Base-by-base conservation (phyloP, 2,329 filamentous ascomycete genomes). In the Colletotrichum gigasporum region DNA sequence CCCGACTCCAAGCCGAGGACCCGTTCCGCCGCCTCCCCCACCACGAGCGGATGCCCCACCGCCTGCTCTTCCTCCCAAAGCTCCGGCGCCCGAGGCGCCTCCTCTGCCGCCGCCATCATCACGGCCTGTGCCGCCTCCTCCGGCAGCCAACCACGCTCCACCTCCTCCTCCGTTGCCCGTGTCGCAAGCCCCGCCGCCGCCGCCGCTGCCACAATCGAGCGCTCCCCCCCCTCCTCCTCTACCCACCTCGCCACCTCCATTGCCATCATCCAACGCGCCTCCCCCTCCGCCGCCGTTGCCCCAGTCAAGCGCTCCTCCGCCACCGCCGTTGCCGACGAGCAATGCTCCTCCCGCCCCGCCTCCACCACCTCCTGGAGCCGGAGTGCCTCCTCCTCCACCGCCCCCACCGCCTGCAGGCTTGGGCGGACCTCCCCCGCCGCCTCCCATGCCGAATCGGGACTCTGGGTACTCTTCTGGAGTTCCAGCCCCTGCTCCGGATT, bases 1-100 rank as follows among this genome's bases (percentile, higher is more conserved):
- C n/a, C 89, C 91, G 51, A 90, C 92, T 22, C 91, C 92, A 35
- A 89, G 85, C 74, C 88, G 92, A 68, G 88, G 87, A 28, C 82
- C 89, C 35, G 87, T 90, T 16, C 92, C 93, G 66, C 92, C 92
- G 30, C 91, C 91, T 9, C 91, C 88, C 3, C 87, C 90, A 14
- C 83, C 82, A 32, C 75, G 74, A 35, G 69, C 67, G 32, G 65
- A 60, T 30, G 73, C 74, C 62, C 70, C 74, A 32, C 76, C 78
- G 68, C 83, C 82, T 14, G 78, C 82, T 32, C 73, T 83, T 18
- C 83, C 83, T 47, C 82, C 83, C 22, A 85, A 84, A 69, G 79
- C 80, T 1, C 80, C 83, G 39, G 72, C 75, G 9, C 75, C 76
- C 14, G 77, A 70, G 58, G 79, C 83, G 35, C 82, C 84, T 51